phyloP scores from a whole-genome alignment of 1,284 basidiomycete species.

The Salmacisia buchloeana region DNA sequence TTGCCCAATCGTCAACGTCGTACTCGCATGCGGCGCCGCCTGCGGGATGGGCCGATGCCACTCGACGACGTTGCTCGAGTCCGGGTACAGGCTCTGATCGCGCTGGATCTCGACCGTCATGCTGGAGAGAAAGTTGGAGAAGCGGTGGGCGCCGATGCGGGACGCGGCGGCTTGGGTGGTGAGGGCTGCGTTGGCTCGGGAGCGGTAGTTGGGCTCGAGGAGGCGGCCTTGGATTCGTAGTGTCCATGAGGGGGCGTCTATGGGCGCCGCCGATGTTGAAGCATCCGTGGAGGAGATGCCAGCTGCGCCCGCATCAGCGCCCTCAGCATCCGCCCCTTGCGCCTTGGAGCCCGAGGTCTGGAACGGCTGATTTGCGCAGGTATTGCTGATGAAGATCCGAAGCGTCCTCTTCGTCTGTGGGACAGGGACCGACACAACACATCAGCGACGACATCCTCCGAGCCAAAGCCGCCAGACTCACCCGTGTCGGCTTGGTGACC shows the following conservation, averaged over 20 bases:
- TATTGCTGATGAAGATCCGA: slow-evolving; percentile 82
- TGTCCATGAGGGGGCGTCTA: slow-evolving; percentile 69
- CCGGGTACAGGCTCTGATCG: slow-evolving; percentile 70
- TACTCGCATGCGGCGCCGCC: slow-evolving; percentile 42
- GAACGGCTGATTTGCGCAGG: slow-evolving; percentile 68
- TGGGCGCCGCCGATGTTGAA: neutral
- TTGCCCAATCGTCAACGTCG: neutral
- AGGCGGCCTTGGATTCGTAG: slow-evolving; percentile 82
- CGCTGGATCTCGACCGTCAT: slow-evolving; percentile 82
- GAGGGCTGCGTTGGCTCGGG: slow-evolving; percentile 38
- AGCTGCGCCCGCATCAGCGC: slow-evolving; percentile 12
- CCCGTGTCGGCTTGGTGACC: slow-evolving; percentile 51
- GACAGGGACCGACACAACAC: slow-evolving; percentile 7
- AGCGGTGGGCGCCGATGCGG: slow-evolving; percentile 57
- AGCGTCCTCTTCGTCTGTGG: slow-evolving; percentile 73
- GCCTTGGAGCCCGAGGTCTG: slow-evolving; percentile 35
- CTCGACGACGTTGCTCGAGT: slow-evolving; percentile 43
- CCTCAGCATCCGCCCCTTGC: slow-evolving; percentile 19
- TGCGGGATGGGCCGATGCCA: slow-evolving; percentile 54
- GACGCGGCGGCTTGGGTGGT: slow-evolving; percentile 42
- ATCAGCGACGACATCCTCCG: slow-evolving; percentile 48
- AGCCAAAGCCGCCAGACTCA: slow-evolving; percentile 22
- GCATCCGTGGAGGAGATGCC: slow-evolving; percentile 58
- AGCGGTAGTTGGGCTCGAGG: slow-evolving; percentile 55
- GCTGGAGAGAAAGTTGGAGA: slow-evolving; percentile 77